Conservation (phyloP, 805 yeast genomes). For the Priceomyces castillae region DNA sequence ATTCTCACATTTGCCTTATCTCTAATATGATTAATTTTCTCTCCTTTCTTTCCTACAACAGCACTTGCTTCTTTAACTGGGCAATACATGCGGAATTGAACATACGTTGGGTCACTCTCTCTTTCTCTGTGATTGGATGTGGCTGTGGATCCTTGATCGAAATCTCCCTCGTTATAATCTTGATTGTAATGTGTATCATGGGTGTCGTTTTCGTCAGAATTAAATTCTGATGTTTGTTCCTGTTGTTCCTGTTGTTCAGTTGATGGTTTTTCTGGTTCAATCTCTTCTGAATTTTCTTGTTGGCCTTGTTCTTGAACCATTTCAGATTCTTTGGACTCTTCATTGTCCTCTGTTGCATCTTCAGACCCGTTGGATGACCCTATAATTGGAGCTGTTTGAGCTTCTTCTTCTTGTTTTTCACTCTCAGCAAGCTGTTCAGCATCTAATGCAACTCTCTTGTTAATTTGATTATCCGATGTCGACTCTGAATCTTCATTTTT, state of each 20-base stretch:
- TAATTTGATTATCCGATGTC: constrained; percentile 47
- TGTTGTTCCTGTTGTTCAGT: constrained; percentile 2
- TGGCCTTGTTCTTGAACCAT: constrained; percentile 2
- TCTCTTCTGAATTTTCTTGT: not conserved
- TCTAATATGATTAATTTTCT: constrained; percentile 61
- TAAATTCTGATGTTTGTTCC: not conserved
- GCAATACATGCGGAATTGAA: constrained; percentile 71
- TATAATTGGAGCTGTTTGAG: constrained; percentile 42
- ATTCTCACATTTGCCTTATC: constrained; percentile 62
- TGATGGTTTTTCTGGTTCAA: not conserved
- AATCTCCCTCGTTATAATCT: constrained; percentile 1
- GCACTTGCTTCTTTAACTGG: constrained; percentile 71
- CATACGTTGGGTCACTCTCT: constrained; percentile 56
- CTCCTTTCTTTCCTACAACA: constrained; percentile 82
- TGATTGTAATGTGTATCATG: not conserved
- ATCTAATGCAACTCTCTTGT: constrained; percentile 69
- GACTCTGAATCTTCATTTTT: constrained; percentile 60
- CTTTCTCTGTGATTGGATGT: constrained; percentile 39
- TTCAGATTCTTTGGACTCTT: not conserved
- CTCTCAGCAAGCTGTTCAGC: constrained; percentile 50
- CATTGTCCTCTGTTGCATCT: constrained; percentile 7
- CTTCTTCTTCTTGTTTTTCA: constrained; percentile 41
- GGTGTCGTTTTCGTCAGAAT: not conserved
- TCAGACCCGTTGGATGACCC: constrained; percentile 5
- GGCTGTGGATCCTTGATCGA: constrained; percentile 24